Evolutionary conservation across 2,329 filamentous ascomycete genomes (phyloP).

Genomic region (Neofusicoccum parvum): DNA sequence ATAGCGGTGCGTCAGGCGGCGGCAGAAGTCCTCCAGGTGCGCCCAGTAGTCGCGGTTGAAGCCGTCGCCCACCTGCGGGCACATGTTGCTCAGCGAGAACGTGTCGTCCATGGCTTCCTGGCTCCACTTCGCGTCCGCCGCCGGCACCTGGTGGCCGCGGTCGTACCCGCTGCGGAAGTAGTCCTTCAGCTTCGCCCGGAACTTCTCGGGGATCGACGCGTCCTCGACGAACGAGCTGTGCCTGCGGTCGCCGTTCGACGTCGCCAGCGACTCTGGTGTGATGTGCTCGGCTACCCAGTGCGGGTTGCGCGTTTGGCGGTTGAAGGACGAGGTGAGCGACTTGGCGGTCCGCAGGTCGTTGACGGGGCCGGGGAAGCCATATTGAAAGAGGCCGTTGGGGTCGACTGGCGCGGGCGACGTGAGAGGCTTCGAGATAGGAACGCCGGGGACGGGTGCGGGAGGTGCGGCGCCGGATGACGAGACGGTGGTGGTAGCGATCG

Average conservation of each 20-base stretch:
- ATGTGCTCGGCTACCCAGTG: conserved; percentile 95
- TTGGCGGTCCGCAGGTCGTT: conserved; percentile 76
- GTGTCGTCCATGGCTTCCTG: conserved; percentile 94
- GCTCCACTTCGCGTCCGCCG: conserved; percentile 94
- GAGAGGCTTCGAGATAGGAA: conserved; percentile 27
- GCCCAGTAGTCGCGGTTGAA: conserved; percentile 99
- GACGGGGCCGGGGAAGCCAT: conserved; percentile 85
- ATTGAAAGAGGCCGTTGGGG: conserved; percentile 55
- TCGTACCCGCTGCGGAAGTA: conserved; percentile 96
- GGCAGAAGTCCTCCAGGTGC: conserved; percentile 96
- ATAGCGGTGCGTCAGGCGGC: conserved; percentile 76
- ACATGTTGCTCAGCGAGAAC: conserved; percentile 94
- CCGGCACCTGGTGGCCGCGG: conserved; percentile 93
- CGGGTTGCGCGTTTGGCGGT: conserved; percentile 87
- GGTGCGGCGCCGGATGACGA: conserved; percentile 33
- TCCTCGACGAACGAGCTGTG: conserved; percentile 85
- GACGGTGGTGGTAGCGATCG: conserved; percentile 31
- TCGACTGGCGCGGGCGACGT: conserved; percentile 43
- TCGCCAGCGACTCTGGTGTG: conserved; percentile 78
- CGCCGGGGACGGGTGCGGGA: conserved; percentile 30
- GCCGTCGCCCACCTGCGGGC: conserved; percentile 94
- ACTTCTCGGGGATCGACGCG: conserved; percentile 74
- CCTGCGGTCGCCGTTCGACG: conserved; percentile 78
- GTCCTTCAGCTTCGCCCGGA: conserved; percentile 87
- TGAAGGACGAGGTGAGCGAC: conserved; percentile 83